Evolutionary conservation across 2,329 filamentous ascomycete genomes (phyloP).

Genomic region (Sporothrix curviconia): DNA sequence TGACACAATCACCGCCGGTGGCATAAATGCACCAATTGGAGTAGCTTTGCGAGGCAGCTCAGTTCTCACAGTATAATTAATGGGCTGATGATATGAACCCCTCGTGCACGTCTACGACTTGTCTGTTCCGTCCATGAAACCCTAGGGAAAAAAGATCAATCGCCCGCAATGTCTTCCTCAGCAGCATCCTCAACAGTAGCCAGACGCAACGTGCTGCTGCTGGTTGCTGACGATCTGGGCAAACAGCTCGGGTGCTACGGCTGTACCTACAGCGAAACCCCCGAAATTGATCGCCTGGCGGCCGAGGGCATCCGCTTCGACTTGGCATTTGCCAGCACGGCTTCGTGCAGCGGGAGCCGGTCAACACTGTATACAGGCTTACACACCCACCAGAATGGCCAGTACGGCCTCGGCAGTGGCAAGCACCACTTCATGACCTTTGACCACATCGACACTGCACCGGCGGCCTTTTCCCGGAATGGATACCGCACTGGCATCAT

Average conservation of each 20-base stretch:
- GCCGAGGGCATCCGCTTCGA: conserved; percentile 31
- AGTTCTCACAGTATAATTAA: no score
- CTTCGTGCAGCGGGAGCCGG: conserved; percentile 42
- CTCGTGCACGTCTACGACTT: no score
- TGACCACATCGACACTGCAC: conserved; percentile 36
- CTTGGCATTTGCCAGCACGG: conserved; percentile 38
- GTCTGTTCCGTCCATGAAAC: no score
- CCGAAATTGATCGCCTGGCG: conserved; percentile 36
- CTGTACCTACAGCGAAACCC: conserved; percentile 27
- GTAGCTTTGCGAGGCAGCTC: no score
- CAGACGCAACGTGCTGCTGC: conserved; percentile 17
- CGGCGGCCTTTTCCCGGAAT: conserved; percentile 30
- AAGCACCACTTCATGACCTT: conserved; percentile 38
- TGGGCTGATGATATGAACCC: no score
- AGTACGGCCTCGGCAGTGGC: conserved; percentile 37
- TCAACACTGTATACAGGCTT: conserved; percentile 43
- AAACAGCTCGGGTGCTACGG: conserved; percentile 17
- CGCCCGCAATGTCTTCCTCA: no score
- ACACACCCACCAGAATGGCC: conserved; percentile 42
- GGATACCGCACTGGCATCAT: conserved; percentile 42
- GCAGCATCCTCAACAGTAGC: no score
- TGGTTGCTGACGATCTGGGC: conserved; percentile 18
- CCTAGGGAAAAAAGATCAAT: no score
- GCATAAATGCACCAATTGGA: no score
- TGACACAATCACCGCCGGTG: no score